phyloP scores from a whole-genome alignment of 257 asterid species.

The Solanum pinnatisectum region DNA sequence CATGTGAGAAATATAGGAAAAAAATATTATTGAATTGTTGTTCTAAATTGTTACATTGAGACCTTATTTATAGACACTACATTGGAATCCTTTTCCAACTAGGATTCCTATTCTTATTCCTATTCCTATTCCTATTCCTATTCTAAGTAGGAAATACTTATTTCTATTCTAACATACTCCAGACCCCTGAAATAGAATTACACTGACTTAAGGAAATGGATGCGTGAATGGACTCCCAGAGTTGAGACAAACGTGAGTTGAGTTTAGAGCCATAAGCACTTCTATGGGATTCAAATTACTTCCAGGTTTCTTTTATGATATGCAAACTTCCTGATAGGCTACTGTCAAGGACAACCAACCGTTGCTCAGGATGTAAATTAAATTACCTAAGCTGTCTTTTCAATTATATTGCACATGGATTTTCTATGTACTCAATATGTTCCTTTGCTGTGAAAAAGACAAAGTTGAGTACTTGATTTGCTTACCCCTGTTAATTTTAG shows the following conservation, averaged over 20 bases:
- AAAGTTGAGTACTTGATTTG: not conserved
- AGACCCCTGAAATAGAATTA: not conserved
- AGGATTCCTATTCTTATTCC: too few relatives aligned
- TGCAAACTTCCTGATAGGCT: not conserved
- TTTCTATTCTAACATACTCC: too few relatives aligned
- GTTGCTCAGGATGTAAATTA: not conserved
- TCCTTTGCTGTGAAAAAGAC: not conserved
- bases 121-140: too few relatives aligned
- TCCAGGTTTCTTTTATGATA: not conserved
- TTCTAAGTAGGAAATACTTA: too few relatives aligned
- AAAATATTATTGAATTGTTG: too few relatives aligned
- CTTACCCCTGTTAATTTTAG: not conserved
- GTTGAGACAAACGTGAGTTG: not conserved
- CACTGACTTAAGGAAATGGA: not conserved
- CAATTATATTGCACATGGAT: not conserved
- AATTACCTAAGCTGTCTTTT: not conserved
- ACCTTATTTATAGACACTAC: too few relatives aligned
- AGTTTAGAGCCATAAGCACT: not conserved
- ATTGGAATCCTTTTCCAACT: too few relatives aligned
- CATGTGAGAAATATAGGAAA: too few relatives aligned
- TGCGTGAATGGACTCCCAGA: not conserved
- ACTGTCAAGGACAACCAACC: not conserved
- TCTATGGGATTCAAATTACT: not conserved
- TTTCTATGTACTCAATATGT: not conserved
- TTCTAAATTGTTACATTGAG: too few relatives aligned